These are phyloP conservation scores for Lupinus albus DNA, from an alignment of 306 rosid species.

Conservation along the genomic window DNA sequence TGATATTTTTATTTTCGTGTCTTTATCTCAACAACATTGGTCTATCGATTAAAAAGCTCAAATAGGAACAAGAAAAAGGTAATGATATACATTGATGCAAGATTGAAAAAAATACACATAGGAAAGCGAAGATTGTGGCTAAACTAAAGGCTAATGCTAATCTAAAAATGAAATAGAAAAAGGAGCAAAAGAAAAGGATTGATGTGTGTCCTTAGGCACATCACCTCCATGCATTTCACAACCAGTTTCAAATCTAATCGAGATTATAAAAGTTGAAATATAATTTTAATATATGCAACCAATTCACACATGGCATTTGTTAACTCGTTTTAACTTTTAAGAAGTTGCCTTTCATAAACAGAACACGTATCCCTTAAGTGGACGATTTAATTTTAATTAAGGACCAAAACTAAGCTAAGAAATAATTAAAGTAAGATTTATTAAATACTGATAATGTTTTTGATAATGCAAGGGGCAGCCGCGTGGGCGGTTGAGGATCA, in stretches of 20 bases:
- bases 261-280: slow-evolving; percentile 28
- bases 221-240: slow-evolving; percentile 37
- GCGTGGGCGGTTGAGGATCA: slow-evolving; percentile 44
- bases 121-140: slow-evolving; percentile 28
- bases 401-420: background rate
- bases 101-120: background rate
- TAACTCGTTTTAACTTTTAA: background rate
- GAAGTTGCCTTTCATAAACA: background rate
- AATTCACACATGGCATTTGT: too few species aligned
- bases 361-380: slow-evolving; percentile 37
- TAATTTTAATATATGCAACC: background rate
- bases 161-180: background rate
- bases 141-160: background rate
- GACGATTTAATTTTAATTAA: background rate
- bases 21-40: background rate
- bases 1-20: background rate
- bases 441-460: slow-evolving; percentile 26
- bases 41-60: slow-evolving; percentile 1
- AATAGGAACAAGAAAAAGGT: too few species aligned
- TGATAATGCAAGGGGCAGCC: slow-evolving; percentile 45
- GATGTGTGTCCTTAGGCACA: slow-evolving; percentile 28
- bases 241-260: background rate
- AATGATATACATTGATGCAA: background rate
- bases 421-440: slow-evolving; percentile 2
- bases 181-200: slow-evolving; percentile 13